Evolutionary conservation across 352 stramenopile genomes (phyloP).

Genomic region (Elongisporangium anandrum): DNA sequence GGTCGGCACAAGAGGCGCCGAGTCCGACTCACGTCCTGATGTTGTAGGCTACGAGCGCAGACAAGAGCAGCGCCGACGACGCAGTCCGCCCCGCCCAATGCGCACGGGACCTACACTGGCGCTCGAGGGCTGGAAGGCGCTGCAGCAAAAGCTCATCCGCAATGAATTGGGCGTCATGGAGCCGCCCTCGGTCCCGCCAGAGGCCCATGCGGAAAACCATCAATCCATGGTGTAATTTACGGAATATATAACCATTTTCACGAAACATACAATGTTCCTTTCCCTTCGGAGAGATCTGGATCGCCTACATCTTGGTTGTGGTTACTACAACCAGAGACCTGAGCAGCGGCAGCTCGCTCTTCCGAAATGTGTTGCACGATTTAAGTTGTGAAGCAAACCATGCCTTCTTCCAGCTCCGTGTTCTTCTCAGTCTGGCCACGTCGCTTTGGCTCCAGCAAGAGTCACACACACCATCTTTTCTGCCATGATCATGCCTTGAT

Average conservation of each 20-base stretch:
- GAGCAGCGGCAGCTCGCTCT: too few relatives aligned
- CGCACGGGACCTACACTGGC: slow-evolving; percentile 19
- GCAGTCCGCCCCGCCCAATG: slow-evolving; percentile 2
- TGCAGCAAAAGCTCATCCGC: slow-evolving; percentile 18
- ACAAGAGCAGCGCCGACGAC: neutral
- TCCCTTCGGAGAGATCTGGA: neutral
- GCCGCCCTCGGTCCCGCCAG: slow-evolving; percentile 3
- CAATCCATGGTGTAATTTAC: neutral
- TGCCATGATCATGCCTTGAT: too few relatives aligned
- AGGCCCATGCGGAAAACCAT: neutral
- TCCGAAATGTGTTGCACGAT: too few relatives aligned
- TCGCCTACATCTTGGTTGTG: too few relatives aligned
- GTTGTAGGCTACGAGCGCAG: neutral
- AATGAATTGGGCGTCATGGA: slow-evolving; percentile 6
- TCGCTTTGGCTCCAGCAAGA: neutral
- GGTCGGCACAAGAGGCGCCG: neutral
- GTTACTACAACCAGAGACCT: too few relatives aligned
- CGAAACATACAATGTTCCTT: neutral
- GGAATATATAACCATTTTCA: neutral
- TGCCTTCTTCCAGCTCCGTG: neutral
- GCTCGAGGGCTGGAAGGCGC: slow-evolving; percentile 26
- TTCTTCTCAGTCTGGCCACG: neutral
- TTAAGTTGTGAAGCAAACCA: too few relatives aligned
- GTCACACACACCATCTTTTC: neutral
- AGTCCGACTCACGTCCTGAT: neutral